These are phyloP conservation scores for Cercospora zeae-maydis DNA, from an alignment of 2,329 filamentous ascomycete species.

Conservation along the genomic window DNA sequence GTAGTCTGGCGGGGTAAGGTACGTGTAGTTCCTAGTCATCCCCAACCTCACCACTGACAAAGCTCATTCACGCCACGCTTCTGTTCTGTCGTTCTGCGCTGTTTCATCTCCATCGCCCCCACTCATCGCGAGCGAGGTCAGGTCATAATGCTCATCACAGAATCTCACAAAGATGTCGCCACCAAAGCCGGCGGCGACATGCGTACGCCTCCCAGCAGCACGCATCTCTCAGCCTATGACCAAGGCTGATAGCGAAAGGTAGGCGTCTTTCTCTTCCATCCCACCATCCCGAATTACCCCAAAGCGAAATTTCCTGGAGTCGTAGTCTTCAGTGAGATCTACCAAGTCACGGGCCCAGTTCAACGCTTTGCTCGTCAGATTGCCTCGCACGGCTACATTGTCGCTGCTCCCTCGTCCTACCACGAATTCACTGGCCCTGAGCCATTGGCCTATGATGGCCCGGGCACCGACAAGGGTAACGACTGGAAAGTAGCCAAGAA, in stretches of 20 bases:
- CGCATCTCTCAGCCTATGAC: slow-evolving; percentile 18
- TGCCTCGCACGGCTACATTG: slow-evolving; percentile 87
- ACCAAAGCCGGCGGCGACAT: slow-evolving; percentile 59
- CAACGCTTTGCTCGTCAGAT: slow-evolving; percentile 87
- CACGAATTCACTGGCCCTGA: slow-evolving; percentile 89
- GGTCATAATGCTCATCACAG: slow-evolving; percentile 56
- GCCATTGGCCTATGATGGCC: slow-evolving; percentile 77
- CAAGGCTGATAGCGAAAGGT: slow-evolving; percentile 26
- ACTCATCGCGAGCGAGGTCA: neutral
- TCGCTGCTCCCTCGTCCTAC: slow-evolving; percentile 84
- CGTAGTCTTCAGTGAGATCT: slow-evolving; percentile 88
- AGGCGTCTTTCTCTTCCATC: slow-evolving; percentile 90
- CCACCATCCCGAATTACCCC: slow-evolving; percentile 77
- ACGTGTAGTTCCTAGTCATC: neutral
- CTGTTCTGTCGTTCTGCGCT: neutral
- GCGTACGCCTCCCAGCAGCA: slow-evolving; percentile 42
- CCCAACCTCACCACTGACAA: neutral
- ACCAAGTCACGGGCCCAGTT: slow-evolving; percentile 85
- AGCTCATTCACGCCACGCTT: neutral
- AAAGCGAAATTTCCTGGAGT: slow-evolving; percentile 87
- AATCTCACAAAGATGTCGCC: slow-evolving; percentile 57
- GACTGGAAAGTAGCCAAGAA: slow-evolving; percentile 78
- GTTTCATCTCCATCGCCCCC: neutral
- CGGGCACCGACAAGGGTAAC: slow-evolving; percentile 85
- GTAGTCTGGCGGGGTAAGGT: neutral